Evolutionary conservation across 768 basidiomycete genomes (phyloP), one percentile per base, ranked within the genome.

Genomic region (Rubroboletus pulcherrimus): DNA sequence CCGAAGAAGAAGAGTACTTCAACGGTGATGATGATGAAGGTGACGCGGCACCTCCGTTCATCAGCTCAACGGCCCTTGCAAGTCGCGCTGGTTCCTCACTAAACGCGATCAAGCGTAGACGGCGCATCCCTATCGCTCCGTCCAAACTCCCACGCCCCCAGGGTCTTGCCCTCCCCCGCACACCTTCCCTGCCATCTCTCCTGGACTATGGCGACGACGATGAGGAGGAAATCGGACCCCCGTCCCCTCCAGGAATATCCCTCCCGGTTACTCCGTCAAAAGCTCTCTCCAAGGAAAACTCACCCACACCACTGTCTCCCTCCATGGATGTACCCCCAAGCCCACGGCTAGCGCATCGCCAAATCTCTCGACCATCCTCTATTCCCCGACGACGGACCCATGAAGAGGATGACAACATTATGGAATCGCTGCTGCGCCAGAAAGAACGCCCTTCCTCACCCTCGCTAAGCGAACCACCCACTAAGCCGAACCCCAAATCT

Each of bases 1-100:
- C 78, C 6, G 89, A 91, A 57, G 95, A 98, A 69, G 95, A 98
- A 69, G 83, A 87, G 56, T 98, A 97, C 75, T 98, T 97, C 80
- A 93, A 95, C 63, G 80, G 76, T 30, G 90, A 91, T 39, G 92
- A 93, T 58, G 90, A 93, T 41, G 93, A 93, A 61, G 75, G 79
- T 34, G 77, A 79, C 17, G 78, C 72, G 63, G 56, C 68, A 21
- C 67, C 72, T 34, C 68, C 71, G 19, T 64, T 68, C 48, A 66
- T 74, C 57, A 59, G 63, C 39, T 66, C 70, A 39, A 47, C 60
- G 5, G 66, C 57, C 21, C 49, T 66, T 34, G 71, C 62, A 54
- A 62, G 54, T 52, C 70, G 67, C 8, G 42, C 67, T 9, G 61
- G 69, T 46, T 70, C 69, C 45, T 66, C 71, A 29, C 60, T 75